A percentile compares a stretch with the other conserved stretches of the same genome.
These are phyloP conservation scores for Nyctanthes arbortristis DNA, from an alignment of 257 asterid genomes.

Conservation along the genomic window DNA sequence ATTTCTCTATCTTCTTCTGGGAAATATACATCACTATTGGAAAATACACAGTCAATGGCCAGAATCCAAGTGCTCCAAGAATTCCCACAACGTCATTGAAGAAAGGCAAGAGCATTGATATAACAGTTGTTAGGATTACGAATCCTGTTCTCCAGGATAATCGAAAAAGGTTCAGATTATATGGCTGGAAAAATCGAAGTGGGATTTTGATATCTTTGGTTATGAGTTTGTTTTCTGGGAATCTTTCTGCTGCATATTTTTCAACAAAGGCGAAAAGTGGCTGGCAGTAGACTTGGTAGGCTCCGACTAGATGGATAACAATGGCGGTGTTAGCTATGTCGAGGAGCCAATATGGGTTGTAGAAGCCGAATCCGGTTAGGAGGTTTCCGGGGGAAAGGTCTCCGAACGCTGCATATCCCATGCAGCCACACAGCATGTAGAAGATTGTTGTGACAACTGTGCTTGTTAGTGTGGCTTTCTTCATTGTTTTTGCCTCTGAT, in stretches of 20 bases:
- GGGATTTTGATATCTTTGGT: slow-evolving; percentile 26
- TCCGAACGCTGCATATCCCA: slow-evolving; percentile 59
- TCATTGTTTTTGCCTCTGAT: slow-evolving; percentile 54
- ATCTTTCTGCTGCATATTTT: slow-evolving; percentile 29
- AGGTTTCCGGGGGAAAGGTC: slow-evolving; percentile 55
- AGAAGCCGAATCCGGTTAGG: slow-evolving; percentile 56
- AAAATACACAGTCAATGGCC: slow-evolving; percentile 56
- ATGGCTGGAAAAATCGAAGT: slow-evolving; percentile 18
- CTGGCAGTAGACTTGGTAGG: slow-evolving; percentile 59
- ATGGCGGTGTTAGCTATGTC: slow-evolving; percentile 57
- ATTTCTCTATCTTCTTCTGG: slow-evolving; percentile 44
- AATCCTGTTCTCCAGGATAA: slow-evolving; percentile 44
- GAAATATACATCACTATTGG: slow-evolving; percentile 62
- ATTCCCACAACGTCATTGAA: slow-evolving; percentile 59
- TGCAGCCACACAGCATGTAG: slow-evolving; percentile 57
- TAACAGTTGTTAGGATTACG: slow-evolving; percentile 42
- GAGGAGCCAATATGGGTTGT: slow-evolving; percentile 58
- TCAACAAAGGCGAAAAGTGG: slow-evolving; percentile 53
- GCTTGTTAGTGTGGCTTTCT: slow-evolving; percentile 46
- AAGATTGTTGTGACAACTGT: slow-evolving; percentile 37
- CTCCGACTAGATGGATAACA: slow-evolving; percentile 51
- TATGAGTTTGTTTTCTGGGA: slow-evolving; percentile 39
- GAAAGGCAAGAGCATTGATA: slow-evolving; percentile 54
- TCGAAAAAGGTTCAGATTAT: slow-evolving; percentile 38
- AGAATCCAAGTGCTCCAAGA: slow-evolving; percentile 55